phyloP scores from a whole-genome alignment of 306 rosid genomes.

The Lithocarpus polystachyus region DNA sequence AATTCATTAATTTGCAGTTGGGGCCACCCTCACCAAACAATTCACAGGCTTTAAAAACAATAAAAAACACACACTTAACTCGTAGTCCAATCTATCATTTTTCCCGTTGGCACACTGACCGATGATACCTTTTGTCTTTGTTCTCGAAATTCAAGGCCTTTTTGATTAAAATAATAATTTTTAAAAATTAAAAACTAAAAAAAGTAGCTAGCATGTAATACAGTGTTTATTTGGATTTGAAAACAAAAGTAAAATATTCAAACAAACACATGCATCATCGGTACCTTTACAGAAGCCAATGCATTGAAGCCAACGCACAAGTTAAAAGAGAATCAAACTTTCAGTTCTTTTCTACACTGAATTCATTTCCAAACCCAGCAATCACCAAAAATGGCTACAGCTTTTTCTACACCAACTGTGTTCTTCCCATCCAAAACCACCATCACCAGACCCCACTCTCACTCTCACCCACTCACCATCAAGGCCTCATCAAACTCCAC shows the following conservation, averaged over 20 bases:
- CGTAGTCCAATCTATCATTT: no score
- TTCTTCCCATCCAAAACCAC: neutral
- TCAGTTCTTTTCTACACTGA: no score
- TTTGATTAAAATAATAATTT: constrained; percentile 4
- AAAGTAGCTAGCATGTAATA: neutral
- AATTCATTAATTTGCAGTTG: no score
- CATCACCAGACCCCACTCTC: constrained; percentile 5
- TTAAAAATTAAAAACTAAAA: neutral
- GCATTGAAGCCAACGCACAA: neutral
- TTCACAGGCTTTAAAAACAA: no score
- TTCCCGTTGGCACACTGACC: no score
- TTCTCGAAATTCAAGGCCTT: neutral
- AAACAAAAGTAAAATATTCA: neutral
- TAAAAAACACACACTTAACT: no score
- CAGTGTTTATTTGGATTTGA: neutral
- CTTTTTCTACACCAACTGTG: constrained; percentile 14
- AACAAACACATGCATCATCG: neutral
- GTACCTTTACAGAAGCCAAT: no score
- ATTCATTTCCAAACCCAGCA: constrained; percentile 15
- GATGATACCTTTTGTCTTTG: constrained; percentile 30
- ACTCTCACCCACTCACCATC: constrained; percentile 9
- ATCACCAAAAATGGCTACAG: constrained; percentile 35
- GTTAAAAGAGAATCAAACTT: neutral
- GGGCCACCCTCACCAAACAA: no score
- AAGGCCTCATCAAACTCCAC: constrained; percentile 30